Base-by-base conservation (phyloP, 1,284 basidiomycete genomes). In the Rhodotorula sp. region DNA sequence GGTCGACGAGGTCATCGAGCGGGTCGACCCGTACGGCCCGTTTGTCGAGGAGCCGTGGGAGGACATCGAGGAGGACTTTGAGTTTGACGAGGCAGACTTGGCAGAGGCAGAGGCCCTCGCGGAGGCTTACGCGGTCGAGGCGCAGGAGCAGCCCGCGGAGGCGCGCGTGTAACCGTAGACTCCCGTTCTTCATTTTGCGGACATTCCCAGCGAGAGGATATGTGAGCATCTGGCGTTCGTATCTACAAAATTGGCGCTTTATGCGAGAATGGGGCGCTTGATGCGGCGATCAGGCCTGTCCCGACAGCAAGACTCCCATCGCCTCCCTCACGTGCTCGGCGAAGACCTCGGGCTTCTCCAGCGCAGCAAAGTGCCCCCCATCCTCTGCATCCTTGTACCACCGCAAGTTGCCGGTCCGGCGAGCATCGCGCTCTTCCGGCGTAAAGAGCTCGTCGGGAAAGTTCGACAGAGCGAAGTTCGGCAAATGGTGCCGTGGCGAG, bases 141-240 rank as follows among this genome's bases (percentile, higher is more conserved):
- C 44, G 50, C 50, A 62, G 61, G 48, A 41, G 60, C 61, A 64
- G 59, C 59, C 57, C 88, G 90, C 77, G 90, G 55, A 83, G 88
- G 85, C 92, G 88, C 59, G 91, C 81, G 91, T 89, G 73, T 92
- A 92, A 61, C 13, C 5, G 10, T 10, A 13, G 41, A 4, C 27
- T 23, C 34, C 12, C 19, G 23, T 23, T 16, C 5, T n/a, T 44
- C 34, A 7, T 25, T 25, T 25, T 45, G 14, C 44, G 13, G 34
- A 34, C 34, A 34, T 46, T 10, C 13, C 13, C 16, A 16, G 21
- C 0, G 12, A 27, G 8, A 34, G 0, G 25, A 10, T n/a, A 60
- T 34, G 27, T 9, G 13, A 25, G 7, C 14, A n/a, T 19, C 5
- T 54, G n/a, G 34, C 34, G n/a, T 34, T 34, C 34, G 34, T 34